Evolutionary conservation across 495 filamentous ascomycete species (phyloP), one percentile per base, ranked within the genome.

Genomic region (Penicillium egyptiacum): DNA sequence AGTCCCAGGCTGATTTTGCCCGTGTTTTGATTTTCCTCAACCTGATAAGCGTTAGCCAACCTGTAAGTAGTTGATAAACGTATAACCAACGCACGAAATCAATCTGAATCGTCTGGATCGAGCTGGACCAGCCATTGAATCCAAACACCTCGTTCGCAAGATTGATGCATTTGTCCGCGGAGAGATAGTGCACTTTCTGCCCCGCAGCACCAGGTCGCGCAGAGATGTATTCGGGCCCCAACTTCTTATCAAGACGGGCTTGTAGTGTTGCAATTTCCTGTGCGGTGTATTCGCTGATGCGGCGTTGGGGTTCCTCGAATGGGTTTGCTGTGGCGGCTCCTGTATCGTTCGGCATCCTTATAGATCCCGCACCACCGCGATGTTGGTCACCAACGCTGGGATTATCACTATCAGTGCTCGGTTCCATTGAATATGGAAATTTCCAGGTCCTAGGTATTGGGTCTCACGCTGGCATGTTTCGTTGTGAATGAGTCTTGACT

Each of bases 101-200:
- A 48, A 97, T 87, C 64, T 92, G 86, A 17, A 96, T 86, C 60
- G 91, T 87, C 66, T 88, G 87, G 49, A 99, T 95, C 43, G 85
- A 83, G 52, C 88, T 94, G 12, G 90, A 95, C 94, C 94, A 99
- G 43, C 94, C 94, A 73, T 98, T 97, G 78, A 99, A 99, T 9
- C 94, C 94, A 73, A 99, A 97, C 4, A 98, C 89, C 63, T 99
- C 91, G 65, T 99, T 99, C 33, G 94, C 94, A 35, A 99, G 86
- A 50, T 88, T 89, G 61, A 99, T 98, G 69, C 86, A 89, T 75
- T 98, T 98, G 62, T 98, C 91, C 6, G 89, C 91, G 11, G 88
- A 83, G 28, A 99, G 79, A 73, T 99, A 98, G 65, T 94, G 89
- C 17, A 98, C 87, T 70, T 89, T 93, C 54, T 85, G 83, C 40